Evolutionary conservation across 2,329 filamentous ascomycete species (phyloP).

Genomic region (Aspergillus tanneri): DNA sequence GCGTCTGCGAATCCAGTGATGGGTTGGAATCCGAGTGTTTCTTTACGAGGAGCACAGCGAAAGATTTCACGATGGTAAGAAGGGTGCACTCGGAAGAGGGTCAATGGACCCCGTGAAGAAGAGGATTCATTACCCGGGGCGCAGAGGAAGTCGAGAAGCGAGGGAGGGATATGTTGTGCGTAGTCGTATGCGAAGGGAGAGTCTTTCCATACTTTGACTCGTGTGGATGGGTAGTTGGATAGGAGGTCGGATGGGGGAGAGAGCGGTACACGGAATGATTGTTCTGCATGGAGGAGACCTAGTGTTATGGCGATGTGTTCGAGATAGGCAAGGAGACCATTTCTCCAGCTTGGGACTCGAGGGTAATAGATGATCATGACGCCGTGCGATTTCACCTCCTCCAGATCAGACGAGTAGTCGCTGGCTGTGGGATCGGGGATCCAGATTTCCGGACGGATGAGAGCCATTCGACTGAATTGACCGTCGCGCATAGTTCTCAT

Average conservation of each 20-base stretch:
- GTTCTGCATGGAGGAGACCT: constrained; percentile 34
- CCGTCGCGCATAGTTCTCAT: constrained; percentile 46
- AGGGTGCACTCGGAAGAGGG: constrained; percentile 55
- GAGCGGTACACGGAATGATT: constrained; percentile 55
- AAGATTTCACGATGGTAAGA: constrained; percentile 50
- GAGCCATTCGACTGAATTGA: constrained; percentile 62
- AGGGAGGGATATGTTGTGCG: constrained; percentile 44
- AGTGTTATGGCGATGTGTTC: constrained; percentile 31
- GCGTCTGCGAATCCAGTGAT: constrained; percentile 58
- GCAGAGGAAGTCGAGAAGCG: constrained; percentile 50
- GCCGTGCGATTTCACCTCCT: constrained; percentile 53
- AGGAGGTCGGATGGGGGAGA: constrained; percentile 47
- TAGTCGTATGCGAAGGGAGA: constrained; percentile 45
- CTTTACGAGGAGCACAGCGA: constrained; percentile 54
- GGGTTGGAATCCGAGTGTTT: constrained; percentile 53
- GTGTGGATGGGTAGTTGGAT: constrained; percentile 44
- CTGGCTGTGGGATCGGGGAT: constrained; percentile 50
- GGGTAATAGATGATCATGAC: constrained; percentile 54
- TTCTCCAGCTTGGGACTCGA: constrained; percentile 18
- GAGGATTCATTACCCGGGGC: constrained; percentile 9
- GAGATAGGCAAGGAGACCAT: constrained; percentile 10
- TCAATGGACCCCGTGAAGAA: constrained; percentile 44
- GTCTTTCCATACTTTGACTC: constrained; percentile 58
- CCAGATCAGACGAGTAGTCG: constrained; percentile 44
- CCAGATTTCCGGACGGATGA: constrained; percentile 64